Conservation (phyloP, 2,329 filamentous ascomycete genomes). For the Aspergillus sp. region DNA sequence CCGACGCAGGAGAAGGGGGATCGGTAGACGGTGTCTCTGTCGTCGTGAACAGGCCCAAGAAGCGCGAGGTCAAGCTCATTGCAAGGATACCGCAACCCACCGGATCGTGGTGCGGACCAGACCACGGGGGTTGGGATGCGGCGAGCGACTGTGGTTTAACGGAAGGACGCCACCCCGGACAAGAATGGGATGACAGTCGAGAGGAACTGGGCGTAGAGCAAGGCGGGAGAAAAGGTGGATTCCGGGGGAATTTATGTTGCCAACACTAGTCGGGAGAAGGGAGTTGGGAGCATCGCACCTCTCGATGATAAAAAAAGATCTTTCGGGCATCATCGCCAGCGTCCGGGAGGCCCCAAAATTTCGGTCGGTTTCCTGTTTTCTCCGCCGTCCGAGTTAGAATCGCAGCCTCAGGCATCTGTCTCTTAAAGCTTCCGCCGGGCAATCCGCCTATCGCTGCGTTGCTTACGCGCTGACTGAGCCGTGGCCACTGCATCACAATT, state of each 20-base stretch:
- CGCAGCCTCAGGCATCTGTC: slow-evolving; percentile 29
- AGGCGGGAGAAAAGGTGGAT: background rate
- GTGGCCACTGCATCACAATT: background rate
- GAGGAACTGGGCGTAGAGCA: slow-evolving; percentile 1
- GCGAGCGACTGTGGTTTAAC: slow-evolving; percentile 21
- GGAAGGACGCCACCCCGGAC: slow-evolving; percentile 19
- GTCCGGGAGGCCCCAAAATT: slow-evolving; percentile 28
- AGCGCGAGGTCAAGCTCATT: slow-evolving; percentile 61
- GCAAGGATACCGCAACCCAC: slow-evolving; percentile 41
- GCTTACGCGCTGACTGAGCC: background rate
- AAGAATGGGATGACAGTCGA: slow-evolving; percentile 11
- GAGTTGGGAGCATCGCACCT: slow-evolving; percentile 21
- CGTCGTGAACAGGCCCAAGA: slow-evolving; percentile 55
- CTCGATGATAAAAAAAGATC: slow-evolving; percentile 5
- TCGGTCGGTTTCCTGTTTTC: slow-evolving; percentile 36
- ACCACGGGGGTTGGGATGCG: slow-evolving; percentile 31
- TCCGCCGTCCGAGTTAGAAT: slow-evolving; percentile 30
- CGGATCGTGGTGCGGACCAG: slow-evolving; percentile 35
- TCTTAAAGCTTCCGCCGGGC: background rate
- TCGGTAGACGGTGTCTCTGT: slow-evolving; percentile 35
- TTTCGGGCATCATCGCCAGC: background rate
- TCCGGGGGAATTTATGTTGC: slow-evolving; percentile 9
- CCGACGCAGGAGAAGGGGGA: slow-evolving; percentile 24
- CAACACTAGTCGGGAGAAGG: slow-evolving; percentile 13
- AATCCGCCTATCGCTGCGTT: background rate